A percentile compares a stretch with the other conserved stretches of the same genome.
phyloP scores from a whole-genome alignment of 2,329 filamentous ascomycete species.

The Aureobasidium sp. region DNA sequence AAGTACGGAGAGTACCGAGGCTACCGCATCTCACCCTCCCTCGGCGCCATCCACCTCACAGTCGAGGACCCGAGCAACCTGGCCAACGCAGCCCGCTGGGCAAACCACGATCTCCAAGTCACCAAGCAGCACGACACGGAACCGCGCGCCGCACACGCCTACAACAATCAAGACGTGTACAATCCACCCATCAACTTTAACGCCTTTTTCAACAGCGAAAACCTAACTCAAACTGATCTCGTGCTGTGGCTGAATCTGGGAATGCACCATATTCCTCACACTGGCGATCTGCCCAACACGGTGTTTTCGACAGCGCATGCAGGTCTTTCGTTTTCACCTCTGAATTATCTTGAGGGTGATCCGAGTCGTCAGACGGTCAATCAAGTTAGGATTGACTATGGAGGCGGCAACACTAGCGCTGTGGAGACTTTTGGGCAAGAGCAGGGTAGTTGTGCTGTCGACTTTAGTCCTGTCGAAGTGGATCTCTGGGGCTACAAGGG shows the following conservation, averaged over 20 bases:
- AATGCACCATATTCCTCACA: conserved; percentile 53
- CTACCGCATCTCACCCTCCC: conserved; percentile 41
- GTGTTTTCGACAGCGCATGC: conserved; percentile 44
- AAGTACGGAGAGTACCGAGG: conserved; percentile 46
- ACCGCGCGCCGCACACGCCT: conserved; percentile 30
- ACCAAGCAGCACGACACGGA: conserved; percentile 43
- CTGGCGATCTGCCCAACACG: conserved; percentile 49
- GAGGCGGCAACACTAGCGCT: conserved; percentile 23
- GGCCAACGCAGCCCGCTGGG: conserved; percentile 28
- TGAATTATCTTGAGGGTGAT: conserved; percentile 40
- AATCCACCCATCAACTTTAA: conserved; percentile 40
- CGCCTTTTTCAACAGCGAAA: conserved; percentile 40
- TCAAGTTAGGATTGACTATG: conserved; percentile 36
- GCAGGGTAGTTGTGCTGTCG: conserved; percentile 25
- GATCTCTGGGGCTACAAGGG: conserved; percentile 29
- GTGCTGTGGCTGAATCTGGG: conserved; percentile 51
- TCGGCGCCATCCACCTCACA: conserved; percentile 24
- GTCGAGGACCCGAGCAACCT: conserved; percentile 23
- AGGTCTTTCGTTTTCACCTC: conserved; percentile 38
- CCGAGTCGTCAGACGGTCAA: conserved; percentile 36
- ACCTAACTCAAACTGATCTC: conserved; percentile 38
- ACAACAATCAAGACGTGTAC: conserved; percentile 32
- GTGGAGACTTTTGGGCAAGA: conserved; percentile 32
- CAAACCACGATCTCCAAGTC: conserved; percentile 35
- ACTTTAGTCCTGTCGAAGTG: conserved; percentile 23